A percentile compares a stretch with the other conserved stretches of the same genome.
phyloP scores from a whole-genome alignment of 169 alveolate genomes.

The Theileria parva region DNA sequence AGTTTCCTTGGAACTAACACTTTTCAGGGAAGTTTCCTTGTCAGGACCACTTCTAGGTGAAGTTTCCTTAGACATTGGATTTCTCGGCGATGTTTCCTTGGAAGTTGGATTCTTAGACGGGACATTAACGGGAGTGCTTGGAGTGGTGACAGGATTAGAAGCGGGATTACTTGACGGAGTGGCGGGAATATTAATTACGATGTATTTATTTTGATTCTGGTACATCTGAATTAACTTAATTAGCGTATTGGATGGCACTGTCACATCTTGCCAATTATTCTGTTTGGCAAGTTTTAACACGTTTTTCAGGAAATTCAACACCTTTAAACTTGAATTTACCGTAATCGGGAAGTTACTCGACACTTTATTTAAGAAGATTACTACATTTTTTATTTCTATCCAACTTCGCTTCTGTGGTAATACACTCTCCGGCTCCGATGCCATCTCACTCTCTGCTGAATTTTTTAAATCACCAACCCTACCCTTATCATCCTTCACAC shows the following conservation, averaged over 20 bases:
- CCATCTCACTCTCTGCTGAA: background rate
- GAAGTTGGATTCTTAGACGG: too few relatives aligned
- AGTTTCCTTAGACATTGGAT: too few relatives aligned
- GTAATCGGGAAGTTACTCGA: constrained; percentile 56
- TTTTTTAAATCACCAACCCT: background rate
- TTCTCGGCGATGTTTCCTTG: too few relatives aligned
- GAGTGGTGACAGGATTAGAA: too few relatives aligned
- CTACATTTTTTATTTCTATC: constrained; percentile 57
- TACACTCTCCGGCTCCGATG: background rate
- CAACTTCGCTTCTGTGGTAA: constrained; percentile 12
- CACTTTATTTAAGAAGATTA: constrained; percentile 55
- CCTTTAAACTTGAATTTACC: constrained; percentile 21
- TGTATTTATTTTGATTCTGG: constrained; percentile 40
- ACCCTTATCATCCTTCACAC: background rate
- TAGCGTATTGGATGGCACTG: constrained; percentile 60
- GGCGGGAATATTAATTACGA: background rate
- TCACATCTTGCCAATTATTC: constrained; percentile 61
- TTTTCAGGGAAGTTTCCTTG: too few relatives aligned
- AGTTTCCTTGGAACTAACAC: too few relatives aligned
- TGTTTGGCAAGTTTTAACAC: constrained; percentile 41
- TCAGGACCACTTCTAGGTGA: too few relatives aligned
- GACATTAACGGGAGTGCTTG: too few relatives aligned
- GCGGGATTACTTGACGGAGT: too few relatives aligned
- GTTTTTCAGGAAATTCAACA: constrained; percentile 28
- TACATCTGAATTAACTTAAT: constrained; percentile 51